A percentile compares a stretch with the other conserved stretches of the same genome.
These are phyloP conservation scores for Gossypium aridum DNA, from an alignment of 441 rosid genomes.

Conservation along the genomic window DNA sequence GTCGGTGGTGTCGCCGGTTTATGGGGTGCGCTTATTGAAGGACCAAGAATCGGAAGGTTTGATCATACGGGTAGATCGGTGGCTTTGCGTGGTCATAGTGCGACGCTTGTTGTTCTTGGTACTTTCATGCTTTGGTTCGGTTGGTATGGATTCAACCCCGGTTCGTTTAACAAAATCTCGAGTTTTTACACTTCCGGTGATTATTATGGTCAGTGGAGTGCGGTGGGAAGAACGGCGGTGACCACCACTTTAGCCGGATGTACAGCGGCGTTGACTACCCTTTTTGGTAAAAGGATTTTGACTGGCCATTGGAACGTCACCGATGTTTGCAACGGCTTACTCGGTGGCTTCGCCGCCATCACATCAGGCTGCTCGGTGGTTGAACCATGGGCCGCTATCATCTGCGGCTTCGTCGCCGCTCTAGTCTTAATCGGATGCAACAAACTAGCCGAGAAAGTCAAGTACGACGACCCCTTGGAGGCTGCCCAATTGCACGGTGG, in stretches of 20 bases:
- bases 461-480: conserved; percentile 69
- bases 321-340: conserved; percentile 76
- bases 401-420: conserved; percentile 78
- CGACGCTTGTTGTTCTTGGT: conserved; percentile 73
- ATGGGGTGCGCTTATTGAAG: conserved; percentile 73
- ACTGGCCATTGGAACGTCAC: conserved; percentile 90
- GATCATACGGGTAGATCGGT: conserved; percentile 39
- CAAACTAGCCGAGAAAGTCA: conserved; percentile 46
- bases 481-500: conserved; percentile 90
- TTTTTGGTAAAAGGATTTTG: conserved; percentile 66
- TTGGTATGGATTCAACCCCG: conserved; percentile 86
- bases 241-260: conserved; percentile 82
- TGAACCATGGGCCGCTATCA: conserved; percentile 82
- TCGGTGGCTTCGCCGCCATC: conserved; percentile 82
- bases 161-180: conserved; percentile 59
- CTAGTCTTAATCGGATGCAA: conserved; percentile 62
- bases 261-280: conserved; percentile 76
- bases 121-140: conserved; percentile 89
- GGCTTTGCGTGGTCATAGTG: conserved; percentile 71
- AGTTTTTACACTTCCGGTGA: conserved; percentile 27
- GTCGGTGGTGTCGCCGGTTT: conserved; percentile 68
- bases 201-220: conserved; percentile 79
- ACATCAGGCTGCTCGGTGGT: conserved; percentile 78
- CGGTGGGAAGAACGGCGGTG: conserved; percentile 71
- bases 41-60: conserved; percentile 78